Percentiles rank a stretch among this genome's conserved stretches.
These are phyloP conservation scores for Sarocladiaceae sp. DNA, from an alignment of 2,329 filamentous ascomycete species.

Conservation along the genomic window DNA sequence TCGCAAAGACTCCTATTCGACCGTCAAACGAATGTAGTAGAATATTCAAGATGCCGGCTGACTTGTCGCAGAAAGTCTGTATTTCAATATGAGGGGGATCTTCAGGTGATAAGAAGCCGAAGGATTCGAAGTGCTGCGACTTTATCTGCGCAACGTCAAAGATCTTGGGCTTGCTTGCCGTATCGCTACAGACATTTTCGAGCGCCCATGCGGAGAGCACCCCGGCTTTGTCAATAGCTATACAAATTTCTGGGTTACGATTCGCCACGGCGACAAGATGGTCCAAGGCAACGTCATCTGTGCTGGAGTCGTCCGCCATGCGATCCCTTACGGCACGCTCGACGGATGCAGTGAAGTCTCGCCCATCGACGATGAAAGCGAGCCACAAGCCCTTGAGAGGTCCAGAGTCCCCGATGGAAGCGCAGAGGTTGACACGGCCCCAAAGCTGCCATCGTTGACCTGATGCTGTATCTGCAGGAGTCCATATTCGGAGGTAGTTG, in stretches of 20 bases:
- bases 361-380: slow-evolving; percentile 78
- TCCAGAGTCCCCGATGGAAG: slow-evolving; percentile 55
- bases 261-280: slow-evolving; percentile 85
- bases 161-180: slow-evolving; percentile 61
- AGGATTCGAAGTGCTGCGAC: slow-evolving; percentile 45
- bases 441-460: slow-evolving; percentile 73
- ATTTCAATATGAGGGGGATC: slow-evolving; percentile 57
- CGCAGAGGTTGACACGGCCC: slow-evolving; percentile 71
- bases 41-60: slow-evolving; percentile 63
- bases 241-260: slow-evolving; percentile 78
- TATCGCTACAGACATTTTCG: slow-evolving; percentile 75
- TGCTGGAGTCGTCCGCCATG: slow-evolving; percentile 49
- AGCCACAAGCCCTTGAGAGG: slow-evolving; percentile 18
- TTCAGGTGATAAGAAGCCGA: slow-evolving; percentile 25
- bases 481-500: slow-evolving; percentile 78
- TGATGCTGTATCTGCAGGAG: slow-evolving; percentile 66
- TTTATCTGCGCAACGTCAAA: slow-evolving; percentile 83
- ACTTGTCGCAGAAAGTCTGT: slow-evolving; percentile 65
- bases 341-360: slow-evolving; percentile 73
- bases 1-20: slow-evolving; percentile 75
- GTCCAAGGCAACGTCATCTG: slow-evolving; percentile 69
- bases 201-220: slow-evolving; percentile 91
- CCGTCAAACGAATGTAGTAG: slow-evolving; percentile 84
- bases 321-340: slow-evolving; percentile 66
- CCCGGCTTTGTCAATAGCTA: slow-evolving; percentile 78